Evolutionary conservation across 1,284 basidiomycete genomes (phyloP).

Genomic region (Xanthoconium separans): DNA sequence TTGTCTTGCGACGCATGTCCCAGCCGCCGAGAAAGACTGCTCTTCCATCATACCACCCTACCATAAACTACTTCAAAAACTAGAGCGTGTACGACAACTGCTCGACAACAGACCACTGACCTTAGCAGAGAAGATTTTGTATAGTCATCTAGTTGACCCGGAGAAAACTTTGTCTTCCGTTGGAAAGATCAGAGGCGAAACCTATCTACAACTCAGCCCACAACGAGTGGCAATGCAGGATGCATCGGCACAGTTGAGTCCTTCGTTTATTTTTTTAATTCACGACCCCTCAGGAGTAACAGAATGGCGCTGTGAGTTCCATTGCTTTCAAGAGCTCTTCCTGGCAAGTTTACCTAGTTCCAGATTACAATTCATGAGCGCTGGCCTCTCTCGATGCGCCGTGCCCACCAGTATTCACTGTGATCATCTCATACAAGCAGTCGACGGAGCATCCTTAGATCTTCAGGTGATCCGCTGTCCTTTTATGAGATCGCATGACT

Average conservation of each 20-base stretch:
- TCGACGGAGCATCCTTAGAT: constrained; percentile 79
- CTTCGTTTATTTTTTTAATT: not conserved
- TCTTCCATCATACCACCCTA: constrained; percentile 91
- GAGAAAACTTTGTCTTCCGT: constrained; percentile 68
- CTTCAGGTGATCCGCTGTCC: constrained; percentile 54
- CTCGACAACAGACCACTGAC: constrained; percentile 78
- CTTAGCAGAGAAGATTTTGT: constrained; percentile 97
- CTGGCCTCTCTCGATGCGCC: constrained; percentile 81
- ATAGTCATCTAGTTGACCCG: constrained; percentile 88
- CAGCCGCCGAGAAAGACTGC: constrained; percentile 62
- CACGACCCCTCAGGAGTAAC: constrained; percentile 14
- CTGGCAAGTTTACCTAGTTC: constrained; percentile 10
- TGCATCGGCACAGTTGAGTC: constrained; percentile 90
- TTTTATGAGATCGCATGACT: constrained; percentile 2
- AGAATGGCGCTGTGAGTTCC: constrained; percentile 75
- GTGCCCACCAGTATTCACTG: constrained; percentile 93
- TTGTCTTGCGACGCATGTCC: constrained; percentile 55
- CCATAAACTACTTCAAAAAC: constrained; percentile 69
- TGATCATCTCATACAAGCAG: constrained; percentile 95
- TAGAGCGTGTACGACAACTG: constrained; percentile 69
- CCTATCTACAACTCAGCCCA: constrained; percentile 88
- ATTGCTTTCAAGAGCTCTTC: not conserved
- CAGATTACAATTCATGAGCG: constrained; percentile 98
- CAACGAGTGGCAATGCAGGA: constrained; percentile 99
- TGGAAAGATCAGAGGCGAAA: constrained; percentile 78